Evolutionary conservation across 306 rosid species (phyloP).

Genomic region (Adenanthera pavonina): DNA sequence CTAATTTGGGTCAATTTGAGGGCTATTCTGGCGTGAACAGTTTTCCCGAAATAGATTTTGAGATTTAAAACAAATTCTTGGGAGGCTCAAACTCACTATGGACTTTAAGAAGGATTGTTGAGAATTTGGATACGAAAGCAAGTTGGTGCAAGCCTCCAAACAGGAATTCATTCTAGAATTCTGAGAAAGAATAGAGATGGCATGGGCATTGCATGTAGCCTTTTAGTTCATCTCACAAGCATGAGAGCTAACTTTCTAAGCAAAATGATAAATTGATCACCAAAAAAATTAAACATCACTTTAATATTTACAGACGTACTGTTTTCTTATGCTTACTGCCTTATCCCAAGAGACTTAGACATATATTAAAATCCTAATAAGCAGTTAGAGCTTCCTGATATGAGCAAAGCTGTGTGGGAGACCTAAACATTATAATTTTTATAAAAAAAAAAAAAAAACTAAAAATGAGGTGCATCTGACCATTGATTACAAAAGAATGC

Average conservation of each 20-base stretch:
- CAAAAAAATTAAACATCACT: no score
- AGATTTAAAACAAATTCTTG: slow-evolving; percentile 13
- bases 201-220: not conserved
- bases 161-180: slow-evolving; percentile 16
- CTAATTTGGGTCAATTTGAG: slow-evolving; percentile 11
- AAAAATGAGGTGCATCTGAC: not conserved
- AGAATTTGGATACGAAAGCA: slow-evolving; percentile 5
- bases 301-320: not conserved
- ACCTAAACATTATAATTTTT: not conserved
- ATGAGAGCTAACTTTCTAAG: not conserved
- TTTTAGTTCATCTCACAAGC: not conserved
- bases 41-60: not conserved
- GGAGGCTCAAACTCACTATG: slow-evolving; percentile 3
- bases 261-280: no score
- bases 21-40: slow-evolving; percentile 15
- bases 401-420: not conserved
- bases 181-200: slow-evolving; percentile 1
- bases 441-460: not conserved
- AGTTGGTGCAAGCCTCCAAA: slow-evolving; percentile 16
- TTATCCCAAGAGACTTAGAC: not conserved
- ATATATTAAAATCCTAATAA: not conserved
- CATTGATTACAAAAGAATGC: not conserved
- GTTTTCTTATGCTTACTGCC: not conserved
- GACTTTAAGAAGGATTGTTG: not conserved
- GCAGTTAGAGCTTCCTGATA: not conserved